Base-by-base conservation (phyloP, 140 eudicot species). In the Stevia rebaudiana region DNA sequence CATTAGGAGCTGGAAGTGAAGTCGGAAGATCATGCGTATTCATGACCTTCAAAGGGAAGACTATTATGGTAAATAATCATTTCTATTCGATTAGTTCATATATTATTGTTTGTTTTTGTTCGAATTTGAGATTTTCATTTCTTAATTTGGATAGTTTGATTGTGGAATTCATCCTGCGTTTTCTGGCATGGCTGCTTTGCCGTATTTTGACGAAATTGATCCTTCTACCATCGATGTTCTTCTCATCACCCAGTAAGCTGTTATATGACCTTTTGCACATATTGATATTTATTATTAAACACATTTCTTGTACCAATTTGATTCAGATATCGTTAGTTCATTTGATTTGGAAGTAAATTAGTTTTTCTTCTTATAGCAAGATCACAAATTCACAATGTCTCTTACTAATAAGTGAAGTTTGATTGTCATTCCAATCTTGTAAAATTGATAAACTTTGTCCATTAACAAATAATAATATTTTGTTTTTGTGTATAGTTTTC, bases 141-240 rank as follows among this genome's bases (percentile, higher is more conserved):
- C 19, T 66, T 30, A 1, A 23, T 43, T 56, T 61, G 17, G 75
- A 35, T 70, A 87, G 98, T 91, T 91, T 63, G 98, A 91, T 51
- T 91, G 98, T 70, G 98, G 98, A 48, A 91, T 91, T 77, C 98
- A 91, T 74, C 98, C 98, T 3, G 98, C 83, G 18, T 91, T 81
- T 70, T 91, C 98, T 35, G 96, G 98, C 33, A 91, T 91, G 98
- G 90, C 98, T 48, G 98, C 98, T 10, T 79, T 91, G 80, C 98
- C 98, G 11, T 91, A 91, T 71, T 91, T 91, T 57, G 98, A 91
- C 61, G 98, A 91, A 64, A 91, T 91, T 43, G 98, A 91, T 58
- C 96, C 98, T 52, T 87, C 98, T 19, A 70, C 80, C 13, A 85
- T 91, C 28, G 98, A 91, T 24, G 87, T 91, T 71, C 95, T 91